Base-by-base conservation (phyloP, 306 rosid species). In the Gastrolobium bilobum region DNA sequence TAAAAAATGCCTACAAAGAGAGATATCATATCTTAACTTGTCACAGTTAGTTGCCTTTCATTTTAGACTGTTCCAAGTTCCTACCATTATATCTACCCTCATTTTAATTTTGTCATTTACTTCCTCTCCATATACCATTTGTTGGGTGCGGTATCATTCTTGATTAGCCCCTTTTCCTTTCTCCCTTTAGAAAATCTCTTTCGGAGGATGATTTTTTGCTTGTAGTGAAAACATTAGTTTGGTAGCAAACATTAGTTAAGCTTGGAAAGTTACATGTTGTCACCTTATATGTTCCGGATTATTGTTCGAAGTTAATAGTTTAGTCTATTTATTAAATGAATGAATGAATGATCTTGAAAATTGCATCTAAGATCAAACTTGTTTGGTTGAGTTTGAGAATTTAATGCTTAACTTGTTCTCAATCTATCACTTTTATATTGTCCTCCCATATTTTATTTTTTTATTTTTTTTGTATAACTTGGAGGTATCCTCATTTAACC, bases 171-270 rank as follows among this genome's bases (percentile, higher is more conserved):
- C 14, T 34, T 7, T 9, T 2, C 48, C 31, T 5, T 14, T 20
- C 8, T 35, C 14, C 10, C 35, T 56, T 51, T 44, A 35, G 33
- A 38, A 71, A 40, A 20, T 26, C 6, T 8, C 35, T 26, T 6
- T 29, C 2, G 66, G 65, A 33, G 2, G 13, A 31, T 30, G 4
- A 30, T 73, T 72, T 63, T 80, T 80, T 63, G 33, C 46, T 59
- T 63, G 4, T 73, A 65, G 47, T 52, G 14, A 50, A 9, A 70
- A 53, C 72, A 29, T 73, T 58, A 47, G 7, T 76, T 53, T 76
- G 29, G 37, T 61, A 70, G 63, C 11, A 71, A 68, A 30, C 65
- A 5, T 51, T 60, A 43, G 37, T 35, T 51, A 42, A 7, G 30
- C 42, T 60, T 68, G 56, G 29, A 71, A 30, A 73, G 37, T 7